Evolutionary conservation across 164 flowering plant species (phyloP), one percentile per base, ranked within the genome.

Genomic region (Nymphaea thermarum): DNA sequence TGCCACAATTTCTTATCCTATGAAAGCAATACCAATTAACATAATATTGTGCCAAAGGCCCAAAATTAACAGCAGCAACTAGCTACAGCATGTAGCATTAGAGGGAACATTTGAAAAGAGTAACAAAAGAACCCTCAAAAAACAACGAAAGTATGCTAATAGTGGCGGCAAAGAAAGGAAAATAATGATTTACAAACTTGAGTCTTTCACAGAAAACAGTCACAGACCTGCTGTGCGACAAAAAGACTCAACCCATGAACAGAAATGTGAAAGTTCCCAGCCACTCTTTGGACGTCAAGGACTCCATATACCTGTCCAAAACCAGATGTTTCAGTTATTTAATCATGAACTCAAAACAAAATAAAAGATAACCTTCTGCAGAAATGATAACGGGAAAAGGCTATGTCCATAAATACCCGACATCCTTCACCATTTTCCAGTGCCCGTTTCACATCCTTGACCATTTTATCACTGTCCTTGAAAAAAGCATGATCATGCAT

Each of bases 241-340:
- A 88, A 90, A 42, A 92, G 84, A 72, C 89, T 95, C 68, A 95
- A 79, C 4, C 98, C 98, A 75, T 95, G 99, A 72, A 95, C 94
- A 66, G 99, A 95, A 67, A 95, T 82, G 74, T 95, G 99, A 73
- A 95, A 95, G 78, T 95, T 95, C 66, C 99, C 99, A 75, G 99
- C 99, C 78, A 95, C 99, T 65, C 99, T 84, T 80, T 95, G 99
- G 60, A 95, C 99, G 81, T 95, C 98, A 66, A 95, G 64, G 72
- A 83, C 84, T 41, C 99, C 99, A 84, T 82, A 92, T 69, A 95
- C 93, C 99, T 95, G 88, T 68, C 80, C 18, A n/a, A 47, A 47
- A 2, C 55, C 7, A 47, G 5, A 6, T 47, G 55, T 47, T 47
- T 47, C 7, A 6, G 7, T 6, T 47, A 2, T 47, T 12, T 47